A percentile compares a stretch with the other conserved stretches of the same genome.
phyloP scores from a whole-genome alignment of 257 asterid species.

The Plectranthus barbatus region DNA sequence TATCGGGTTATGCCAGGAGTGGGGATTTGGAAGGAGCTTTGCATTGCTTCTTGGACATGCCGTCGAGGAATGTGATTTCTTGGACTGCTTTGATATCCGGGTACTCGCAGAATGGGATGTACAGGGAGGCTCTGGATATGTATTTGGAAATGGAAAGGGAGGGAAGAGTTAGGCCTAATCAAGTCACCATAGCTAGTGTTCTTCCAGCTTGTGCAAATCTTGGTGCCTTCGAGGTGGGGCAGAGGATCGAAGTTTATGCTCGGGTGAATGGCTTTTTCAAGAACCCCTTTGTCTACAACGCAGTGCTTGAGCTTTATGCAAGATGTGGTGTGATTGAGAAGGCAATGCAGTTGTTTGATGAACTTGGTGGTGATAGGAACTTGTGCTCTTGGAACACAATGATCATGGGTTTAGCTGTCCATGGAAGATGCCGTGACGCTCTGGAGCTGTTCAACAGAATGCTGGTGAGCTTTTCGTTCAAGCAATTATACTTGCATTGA shows the following conservation, averaged over 20 bases:
- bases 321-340: slow-evolving; percentile 71
- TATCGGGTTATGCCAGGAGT: slow-evolving; percentile 55
- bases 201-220: slow-evolving; percentile 88
- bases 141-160: slow-evolving; percentile 61
- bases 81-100: slow-evolving; percentile 86
- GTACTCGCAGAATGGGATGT: slow-evolving; percentile 63
- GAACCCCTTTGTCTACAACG: slow-evolving; percentile 59
- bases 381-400: slow-evolving; percentile 77
- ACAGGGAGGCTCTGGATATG: slow-evolving; percentile 52
- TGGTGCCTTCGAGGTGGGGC: slow-evolving; percentile 76
- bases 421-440: slow-evolving; percentile 62
- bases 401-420: slow-evolving; percentile 82
- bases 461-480: slow-evolving; percentile 47
- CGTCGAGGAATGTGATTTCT: slow-evolving; percentile 57
- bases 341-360: slow-evolving; percentile 58
- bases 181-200: slow-evolving; percentile 80
- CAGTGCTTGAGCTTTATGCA: slow-evolving; percentile 57
- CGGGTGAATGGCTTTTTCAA: slow-evolving; percentile 44
- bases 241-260: slow-evolving; percentile 70
- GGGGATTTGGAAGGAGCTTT: slow-evolving; percentile 57
- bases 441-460: slow-evolving; percentile 46
- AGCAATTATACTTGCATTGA: background rate
- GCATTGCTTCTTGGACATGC: slow-evolving; percentile 52
- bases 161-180: slow-evolving; percentile 49
- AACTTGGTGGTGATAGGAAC: slow-evolving; percentile 46